A percentile compares a stretch with the other conserved stretches of the same genome.
Conservation (phyloP, 768 basidiomycete species). For the Lyophyllum decastes region DNA sequence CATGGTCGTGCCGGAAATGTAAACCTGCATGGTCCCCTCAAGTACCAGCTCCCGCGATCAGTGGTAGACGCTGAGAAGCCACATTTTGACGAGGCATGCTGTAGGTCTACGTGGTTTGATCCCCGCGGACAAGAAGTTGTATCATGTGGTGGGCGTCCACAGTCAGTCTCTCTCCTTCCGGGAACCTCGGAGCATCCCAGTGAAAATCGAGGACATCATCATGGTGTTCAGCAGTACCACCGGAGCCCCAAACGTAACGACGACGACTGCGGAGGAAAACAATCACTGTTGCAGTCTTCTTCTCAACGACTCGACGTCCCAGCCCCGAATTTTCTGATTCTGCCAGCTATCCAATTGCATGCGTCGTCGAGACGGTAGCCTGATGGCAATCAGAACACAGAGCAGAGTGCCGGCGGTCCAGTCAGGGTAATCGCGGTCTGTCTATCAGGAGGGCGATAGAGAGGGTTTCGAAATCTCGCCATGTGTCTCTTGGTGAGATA, state of each 20-base stretch:
- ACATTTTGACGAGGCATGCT: neutral
- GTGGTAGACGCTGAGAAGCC: neutral
- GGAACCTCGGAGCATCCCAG: neutral
- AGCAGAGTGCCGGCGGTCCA: neutral
- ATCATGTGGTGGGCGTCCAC: neutral
- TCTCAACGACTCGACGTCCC: neutral
- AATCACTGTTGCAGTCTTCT: neutral
- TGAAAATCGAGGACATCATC: neutral
- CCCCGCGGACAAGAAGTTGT: neutral
- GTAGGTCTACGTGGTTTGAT: neutral
- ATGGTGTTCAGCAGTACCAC: neutral
- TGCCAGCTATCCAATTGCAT: neutral
- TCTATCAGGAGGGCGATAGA: neutral
- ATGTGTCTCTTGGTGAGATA: neutral
- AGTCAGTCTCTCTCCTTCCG: neutral
- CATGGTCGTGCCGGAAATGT: neutral
- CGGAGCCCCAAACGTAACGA: no score
- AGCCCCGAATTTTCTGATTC: neutral
- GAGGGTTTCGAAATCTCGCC: neutral
- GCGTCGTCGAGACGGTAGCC: neutral
- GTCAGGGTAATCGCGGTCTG: slow-evolving; percentile 2
- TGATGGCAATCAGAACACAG: neutral
- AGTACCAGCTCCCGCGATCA: no score
- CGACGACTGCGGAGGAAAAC: no score
- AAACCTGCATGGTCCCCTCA: neutral